Base-by-base conservation (phyloP, 1,284 basidiomycete species). In the Pholiota adiposa region DNA sequence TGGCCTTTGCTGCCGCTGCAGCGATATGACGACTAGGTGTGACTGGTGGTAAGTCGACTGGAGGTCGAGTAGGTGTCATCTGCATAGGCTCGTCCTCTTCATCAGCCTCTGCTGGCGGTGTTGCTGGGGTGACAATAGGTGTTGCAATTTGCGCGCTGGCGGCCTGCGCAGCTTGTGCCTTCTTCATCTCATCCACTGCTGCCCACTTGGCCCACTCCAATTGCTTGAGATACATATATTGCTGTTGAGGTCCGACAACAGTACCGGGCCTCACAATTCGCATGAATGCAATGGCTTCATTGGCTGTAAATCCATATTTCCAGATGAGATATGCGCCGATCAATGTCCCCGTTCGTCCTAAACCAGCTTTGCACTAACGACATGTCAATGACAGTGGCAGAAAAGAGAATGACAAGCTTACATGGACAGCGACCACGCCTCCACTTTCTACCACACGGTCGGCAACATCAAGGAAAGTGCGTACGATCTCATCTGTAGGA, bases 241-340 rank as follows among this genome's bases (percentile, higher is more conserved):
- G 97, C 70, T 94, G 92, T 66, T 94, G 92, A 18, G 92, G 92
- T 12, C 96, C 96, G 36, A 98, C 96, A 14, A 98, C 96, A 73
- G 95, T 96, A 1, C 95, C 95, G 0, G 97, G 97, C 43, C 97
- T 88, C 63, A 98, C 90, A 65, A 99, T 92, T 21, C 97, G 90
- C 97, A 99, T 99, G 76, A 96, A 98, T 0, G 92, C 97, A 62
- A 99, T 99, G 8, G 91, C 96, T 77, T 99, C 97, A 58, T 90
- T 88, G 0, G 97, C 96, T n/a, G 95, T 95, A 72, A 99, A 99
- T n/a, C 93, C 93, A 70, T 98, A 96, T 78, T 97, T 98, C 93
- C 97, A 99, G 66, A 98, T 93, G 58, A 99, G 84, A 80, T 98
- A 99, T 2, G 97, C 97, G 51, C 96, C 96, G 63, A 99, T 97